Evolutionary conservation across 441 rosid genomes (phyloP).

Genomic region (Populus hybrid): DNA sequence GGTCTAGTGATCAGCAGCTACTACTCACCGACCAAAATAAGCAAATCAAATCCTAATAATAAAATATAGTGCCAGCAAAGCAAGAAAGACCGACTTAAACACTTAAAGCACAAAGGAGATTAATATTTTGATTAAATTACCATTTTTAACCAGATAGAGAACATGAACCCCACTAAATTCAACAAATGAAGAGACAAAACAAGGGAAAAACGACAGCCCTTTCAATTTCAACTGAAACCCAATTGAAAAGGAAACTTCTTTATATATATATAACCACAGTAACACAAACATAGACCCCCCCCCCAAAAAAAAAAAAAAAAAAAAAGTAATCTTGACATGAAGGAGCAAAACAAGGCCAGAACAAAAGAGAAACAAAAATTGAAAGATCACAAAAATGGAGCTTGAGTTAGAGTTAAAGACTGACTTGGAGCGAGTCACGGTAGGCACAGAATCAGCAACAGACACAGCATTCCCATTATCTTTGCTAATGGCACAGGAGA

Average conservation of each 20-base stretch:
- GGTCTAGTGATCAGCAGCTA: background rate
- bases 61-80: background rate
- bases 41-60: background rate
- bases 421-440: conserved; percentile 13
- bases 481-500: conserved; percentile 6
- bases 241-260: background rate
- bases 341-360: background rate
- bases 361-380: background rate
- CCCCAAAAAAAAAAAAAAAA: background rate
- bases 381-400: background rate
- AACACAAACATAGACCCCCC: background rate
- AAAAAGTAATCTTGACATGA: background rate
- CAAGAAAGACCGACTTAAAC: background rate
- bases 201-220: background rate
- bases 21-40: background rate
- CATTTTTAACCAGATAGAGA: background rate
- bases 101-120: background rate
- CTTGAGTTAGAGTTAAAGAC: background rate
- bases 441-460: background rate
- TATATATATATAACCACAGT: background rate
- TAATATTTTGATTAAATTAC: background rate
- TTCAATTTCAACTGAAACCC: background rate
- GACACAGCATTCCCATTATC: background rate
- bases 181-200: background rate
- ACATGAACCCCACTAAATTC: background rate